Evolutionary conservation across 2,329 filamentous ascomycete species (phyloP).

Genomic region (Talaromyces sp.): DNA sequence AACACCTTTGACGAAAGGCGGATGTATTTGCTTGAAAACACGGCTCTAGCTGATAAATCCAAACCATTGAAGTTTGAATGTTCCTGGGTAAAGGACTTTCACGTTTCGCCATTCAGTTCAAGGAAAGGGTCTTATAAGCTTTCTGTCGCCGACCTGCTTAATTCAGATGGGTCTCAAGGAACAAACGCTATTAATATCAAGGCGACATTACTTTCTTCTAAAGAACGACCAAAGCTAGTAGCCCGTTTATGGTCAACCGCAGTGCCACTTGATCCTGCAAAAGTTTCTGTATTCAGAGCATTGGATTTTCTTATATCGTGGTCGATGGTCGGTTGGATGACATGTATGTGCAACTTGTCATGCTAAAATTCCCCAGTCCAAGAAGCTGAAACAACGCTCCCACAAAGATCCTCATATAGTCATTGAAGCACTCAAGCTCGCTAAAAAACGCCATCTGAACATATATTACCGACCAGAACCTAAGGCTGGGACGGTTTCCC

Average conservation of each 20-base stretch:
- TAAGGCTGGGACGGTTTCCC: background rate
- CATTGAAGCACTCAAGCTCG: background rate
- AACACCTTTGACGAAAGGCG: slow-evolving; percentile 5
- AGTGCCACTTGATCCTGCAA: background rate
- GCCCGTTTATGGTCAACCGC: slow-evolving; percentile 3
- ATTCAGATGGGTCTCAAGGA: background rate
- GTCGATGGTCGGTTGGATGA: background rate
- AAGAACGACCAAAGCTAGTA: background rate
- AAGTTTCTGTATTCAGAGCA: background rate
- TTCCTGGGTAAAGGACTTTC: slow-evolving; percentile 1
- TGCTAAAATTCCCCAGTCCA: background rate
- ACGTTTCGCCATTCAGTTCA: slow-evolving; percentile 5
- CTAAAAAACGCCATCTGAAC: background rate
- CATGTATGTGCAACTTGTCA: background rate
- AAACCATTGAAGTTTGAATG: slow-evolving; percentile 1
- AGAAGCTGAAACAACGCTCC: background rate
- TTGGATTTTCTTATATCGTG: background rate
- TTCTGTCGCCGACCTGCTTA: background rate
- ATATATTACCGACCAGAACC: slow-evolving; percentile 2
- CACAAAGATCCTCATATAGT: background rate
- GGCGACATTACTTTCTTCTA: background rate
- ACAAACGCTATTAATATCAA: background rate
- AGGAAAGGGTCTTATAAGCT: background rate
- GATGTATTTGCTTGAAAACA: background rate
- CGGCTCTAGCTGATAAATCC: background rate